Evolutionary conservation across 345 rosid genomes (phyloP), one percentile per base, ranked within the genome.

Genomic region (Gossypium herbaceum): DNA sequence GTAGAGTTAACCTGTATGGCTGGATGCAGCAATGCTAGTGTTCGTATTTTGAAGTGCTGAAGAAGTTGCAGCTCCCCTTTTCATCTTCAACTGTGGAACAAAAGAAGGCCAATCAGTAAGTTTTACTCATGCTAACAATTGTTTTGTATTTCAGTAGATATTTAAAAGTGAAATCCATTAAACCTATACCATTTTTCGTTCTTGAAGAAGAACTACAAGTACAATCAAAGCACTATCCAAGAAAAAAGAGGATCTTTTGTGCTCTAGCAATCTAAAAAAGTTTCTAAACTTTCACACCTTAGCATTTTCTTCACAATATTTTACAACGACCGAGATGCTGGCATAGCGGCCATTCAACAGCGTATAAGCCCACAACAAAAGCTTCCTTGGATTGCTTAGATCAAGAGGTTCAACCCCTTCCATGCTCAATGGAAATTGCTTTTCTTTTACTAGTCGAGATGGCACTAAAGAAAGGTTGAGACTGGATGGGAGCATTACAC

Each of bases 331-430:
- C 2, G 97, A 87, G 69, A 95, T 91, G 83, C 80, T 91, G 59
- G 93, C 86, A 84, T 81, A 89, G 47, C 84, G 90, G 71, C 98
- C 97, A 68, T 89, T 89, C 86, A 86, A 71, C 65, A 95, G 71
- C 0, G 86, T 84, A 84, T 91, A 93, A 64, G 98, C 96, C 99
- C 99, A 95, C 87, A 90, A 79, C 77, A 91, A 91, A 81, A 95
- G 91, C 86, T 93, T 95, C 88, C 98, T 89, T 20, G 93, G 98
- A 80, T 84, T 78, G 88, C 97, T 93, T 69, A 93, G 62, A 82
- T 95, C 98, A 71, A 95, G 85, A 85, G 81, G 77, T 83, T 93
- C 99, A 74, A 88, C 82, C 77, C 94, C 97, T 77, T 89, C 91
- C 13, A 59, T 71, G 45, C 89, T 88, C 29, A 89, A 82, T 58